Evolutionary conservation across 768 basidiomycete genomes (phyloP).

Genomic region (Rhizopogon salebrosus): DNA sequence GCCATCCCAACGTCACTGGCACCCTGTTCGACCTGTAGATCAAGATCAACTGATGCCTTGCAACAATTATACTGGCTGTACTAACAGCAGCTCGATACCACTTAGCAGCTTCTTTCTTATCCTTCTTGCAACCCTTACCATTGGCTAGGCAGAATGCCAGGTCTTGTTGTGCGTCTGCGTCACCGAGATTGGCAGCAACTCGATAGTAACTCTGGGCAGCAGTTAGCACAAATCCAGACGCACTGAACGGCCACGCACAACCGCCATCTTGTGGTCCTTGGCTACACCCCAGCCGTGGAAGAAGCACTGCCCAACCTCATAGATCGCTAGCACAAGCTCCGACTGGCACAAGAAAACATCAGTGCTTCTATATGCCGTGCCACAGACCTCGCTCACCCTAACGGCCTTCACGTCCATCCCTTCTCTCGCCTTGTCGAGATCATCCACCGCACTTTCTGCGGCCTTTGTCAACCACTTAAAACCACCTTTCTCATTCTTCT

Average conservation of each 20-base stretch:
- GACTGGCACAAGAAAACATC: slow-evolving; percentile 32
- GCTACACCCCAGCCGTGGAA: slow-evolving; percentile 87
- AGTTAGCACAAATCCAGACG: background rate
- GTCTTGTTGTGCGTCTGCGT: slow-evolving; percentile 83
- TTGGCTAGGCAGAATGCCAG: slow-evolving; percentile 82
- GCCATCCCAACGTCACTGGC: slow-evolving; percentile 79
- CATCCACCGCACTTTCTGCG: slow-evolving; percentile 73
- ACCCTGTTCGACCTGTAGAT: slow-evolving; percentile 55
- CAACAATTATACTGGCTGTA: slow-evolving; percentile 3
- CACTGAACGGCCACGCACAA: slow-evolving; percentile 42
- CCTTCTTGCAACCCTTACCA: slow-evolving; percentile 85
- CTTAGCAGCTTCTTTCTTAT: slow-evolving; percentile 78
- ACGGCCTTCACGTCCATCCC: slow-evolving; percentile 52
- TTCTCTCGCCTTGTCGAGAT: slow-evolving; percentile 59
- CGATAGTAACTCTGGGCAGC: slow-evolving; percentile 67
- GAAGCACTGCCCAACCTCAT: slow-evolving; percentile 91
- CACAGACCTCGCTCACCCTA: slow-evolving; percentile 32
- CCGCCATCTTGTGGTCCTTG: slow-evolving; percentile 87
- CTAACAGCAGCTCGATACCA: slow-evolving; percentile 88
- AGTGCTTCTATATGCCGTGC: background rate
- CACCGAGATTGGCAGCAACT: slow-evolving; percentile 80
- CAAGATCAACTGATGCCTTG: background rate
- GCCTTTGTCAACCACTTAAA: slow-evolving; percentile 83
- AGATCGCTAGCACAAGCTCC: slow-evolving; percentile 83
- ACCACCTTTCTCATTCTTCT: slow-evolving; percentile 70